A percentile compares a stretch with the other conserved stretches of the same genome.
These are phyloP conservation scores for Tricholoma bakamatsutake DNA, from an alignment of 768 basidiomycete genomes.

Conservation along the genomic window DNA sequence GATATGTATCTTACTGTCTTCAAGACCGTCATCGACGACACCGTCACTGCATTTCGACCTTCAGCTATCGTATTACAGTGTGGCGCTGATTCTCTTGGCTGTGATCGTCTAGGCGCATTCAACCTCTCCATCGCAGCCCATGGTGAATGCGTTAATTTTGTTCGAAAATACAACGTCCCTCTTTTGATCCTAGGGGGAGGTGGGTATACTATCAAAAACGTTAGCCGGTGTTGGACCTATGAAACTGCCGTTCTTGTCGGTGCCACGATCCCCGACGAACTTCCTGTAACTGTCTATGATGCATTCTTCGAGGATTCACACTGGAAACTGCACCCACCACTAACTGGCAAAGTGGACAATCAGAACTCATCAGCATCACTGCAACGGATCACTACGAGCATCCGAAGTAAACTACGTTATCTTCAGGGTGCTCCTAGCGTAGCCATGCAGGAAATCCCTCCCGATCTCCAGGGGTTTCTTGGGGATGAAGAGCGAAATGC, in stretches of 20 bases:
- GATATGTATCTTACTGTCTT: slow-evolving; percentile 94
- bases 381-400: slow-evolving; percentile 81
- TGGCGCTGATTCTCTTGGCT: slow-evolving; percentile 93
- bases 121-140: slow-evolving; percentile 97
- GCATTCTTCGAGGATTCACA: slow-evolving; percentile 88
- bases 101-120: slow-evolving; percentile 93
- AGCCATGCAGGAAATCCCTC: slow-evolving; percentile 94
- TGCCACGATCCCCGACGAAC: slow-evolving; percentile 73
- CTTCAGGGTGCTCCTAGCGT: slow-evolving; percentile 96
- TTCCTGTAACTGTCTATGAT: slow-evolving; percentile 88
- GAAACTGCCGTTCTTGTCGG: slow-evolving; percentile 93
- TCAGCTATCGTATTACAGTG: slow-evolving; percentile 92
- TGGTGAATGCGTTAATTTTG: slow-evolving; percentile 97
- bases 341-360: slow-evolving; percentile 90
- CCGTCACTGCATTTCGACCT: slow-evolving; percentile 83
- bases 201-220: slow-evolving; percentile 95
- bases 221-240: slow-evolving; percentile 98
- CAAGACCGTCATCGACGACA: slow-evolving; percentile 94
- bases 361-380: slow-evolving; percentile 79
- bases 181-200: slow-evolving; percentile 91
- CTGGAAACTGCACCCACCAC: slow-evolving; percentile 89
- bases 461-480: slow-evolving; percentile 75
- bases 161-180: slow-evolving; percentile 87
- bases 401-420: slow-evolving; percentile 85
- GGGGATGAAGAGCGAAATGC: slow-evolving; percentile 35